These are phyloP conservation scores for Talaromyces sp. DNA, from an alignment of 2,329 filamentous ascomycete genomes.

Conservation along the genomic window DNA sequence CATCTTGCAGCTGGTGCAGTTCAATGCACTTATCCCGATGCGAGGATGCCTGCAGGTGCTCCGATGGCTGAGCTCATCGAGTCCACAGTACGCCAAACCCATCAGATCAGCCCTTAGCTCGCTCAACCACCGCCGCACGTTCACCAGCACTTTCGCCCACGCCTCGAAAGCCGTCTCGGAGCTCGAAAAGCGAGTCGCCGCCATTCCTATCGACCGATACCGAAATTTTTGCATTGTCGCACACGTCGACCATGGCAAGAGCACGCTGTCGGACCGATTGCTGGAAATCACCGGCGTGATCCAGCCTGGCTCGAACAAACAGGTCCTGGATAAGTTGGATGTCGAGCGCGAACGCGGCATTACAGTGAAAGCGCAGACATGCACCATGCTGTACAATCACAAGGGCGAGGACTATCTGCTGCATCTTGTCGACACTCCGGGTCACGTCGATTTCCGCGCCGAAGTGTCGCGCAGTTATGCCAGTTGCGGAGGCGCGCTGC, in stretches of 20 bases:
- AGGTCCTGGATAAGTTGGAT: constrained; percentile 94
- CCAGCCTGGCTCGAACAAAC: constrained; percentile 77
- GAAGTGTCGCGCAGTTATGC: constrained; percentile 95
- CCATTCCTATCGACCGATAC: constrained; percentile 48
- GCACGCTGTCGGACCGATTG: constrained; percentile 84
- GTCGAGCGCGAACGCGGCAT: constrained; percentile 95
- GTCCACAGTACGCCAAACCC: constrained; percentile 17
- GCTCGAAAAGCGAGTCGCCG: constrained; percentile 52
- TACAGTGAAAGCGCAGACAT: constrained; percentile 97
- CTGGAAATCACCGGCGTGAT: constrained; percentile 95
- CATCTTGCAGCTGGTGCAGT: not conserved
- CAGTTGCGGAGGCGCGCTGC: constrained; percentile 84
- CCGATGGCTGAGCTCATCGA: constrained; percentile 40
- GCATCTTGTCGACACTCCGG: constrained; percentile 92
- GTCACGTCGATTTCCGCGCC: constrained; percentile 94
- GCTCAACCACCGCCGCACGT: constrained; percentile 20
- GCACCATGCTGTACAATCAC: constrained; percentile 92
- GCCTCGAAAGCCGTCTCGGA: constrained; percentile 33
- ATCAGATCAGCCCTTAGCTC: constrained; percentile 18
- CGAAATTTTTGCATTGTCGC: constrained; percentile 99
- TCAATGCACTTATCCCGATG: constrained; percentile 34
- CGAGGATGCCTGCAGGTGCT: constrained; percentile 43
- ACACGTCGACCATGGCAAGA: constrained; percentile 98
- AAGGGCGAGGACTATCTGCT: constrained; percentile 82
- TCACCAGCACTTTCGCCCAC: constrained; percentile 24